phyloP scores from a whole-genome alignment of 805 yeast genomes.

The Metschnikowia matae region DNA sequence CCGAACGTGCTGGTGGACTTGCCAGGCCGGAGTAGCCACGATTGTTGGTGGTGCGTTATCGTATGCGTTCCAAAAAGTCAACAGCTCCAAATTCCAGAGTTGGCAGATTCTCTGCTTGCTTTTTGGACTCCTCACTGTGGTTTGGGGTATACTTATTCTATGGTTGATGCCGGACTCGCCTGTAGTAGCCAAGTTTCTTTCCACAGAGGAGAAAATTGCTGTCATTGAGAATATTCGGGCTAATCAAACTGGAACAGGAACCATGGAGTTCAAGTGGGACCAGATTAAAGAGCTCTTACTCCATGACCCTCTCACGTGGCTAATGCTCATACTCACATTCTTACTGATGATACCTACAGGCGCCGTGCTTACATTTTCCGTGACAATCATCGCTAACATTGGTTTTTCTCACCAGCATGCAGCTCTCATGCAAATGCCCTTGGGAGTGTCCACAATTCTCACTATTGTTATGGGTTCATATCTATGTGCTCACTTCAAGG shows the following conservation, averaged over 20 bases:
- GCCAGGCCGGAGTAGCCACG: slow-evolving; percentile 56
- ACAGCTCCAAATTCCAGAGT: slow-evolving; percentile 35
- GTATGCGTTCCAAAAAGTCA: slow-evolving; percentile 51
- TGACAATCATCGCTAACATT: slow-evolving; percentile 48
- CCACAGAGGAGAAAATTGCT: slow-evolving; percentile 37
- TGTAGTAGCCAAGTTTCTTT: slow-evolving; percentile 32
- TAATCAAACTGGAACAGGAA: slow-evolving; percentile 51
- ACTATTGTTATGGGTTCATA: slow-evolving; percentile 31
- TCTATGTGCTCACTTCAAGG: slow-evolving; percentile 22
- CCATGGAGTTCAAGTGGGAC: slow-evolving; percentile 40
- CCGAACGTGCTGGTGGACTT: slow-evolving; percentile 54
- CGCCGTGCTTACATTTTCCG: slow-evolving; percentile 50
- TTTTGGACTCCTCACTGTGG: slow-evolving; percentile 50
- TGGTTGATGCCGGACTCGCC: slow-evolving; percentile 51
- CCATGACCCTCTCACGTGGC: slow-evolving; percentile 48
- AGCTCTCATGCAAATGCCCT: slow-evolving; percentile 53
- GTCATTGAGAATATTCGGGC: slow-evolving; percentile 43
- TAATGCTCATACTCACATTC: slow-evolving; percentile 43
- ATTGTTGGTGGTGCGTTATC: slow-evolving; percentile 42
- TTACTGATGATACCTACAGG: slow-evolving; percentile 48
- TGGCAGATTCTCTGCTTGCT: slow-evolving; percentile 61
- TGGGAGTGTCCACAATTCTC: slow-evolving; percentile 42
- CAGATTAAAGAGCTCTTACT: slow-evolving; percentile 46
- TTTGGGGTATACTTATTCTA: slow-evolving; percentile 44
- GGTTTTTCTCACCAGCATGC: slow-evolving; percentile 45